phyloP scores from a whole-genome alignment of 2,329 filamentous ascomycete genomes.

The Aspergillus floridensis region DNA sequence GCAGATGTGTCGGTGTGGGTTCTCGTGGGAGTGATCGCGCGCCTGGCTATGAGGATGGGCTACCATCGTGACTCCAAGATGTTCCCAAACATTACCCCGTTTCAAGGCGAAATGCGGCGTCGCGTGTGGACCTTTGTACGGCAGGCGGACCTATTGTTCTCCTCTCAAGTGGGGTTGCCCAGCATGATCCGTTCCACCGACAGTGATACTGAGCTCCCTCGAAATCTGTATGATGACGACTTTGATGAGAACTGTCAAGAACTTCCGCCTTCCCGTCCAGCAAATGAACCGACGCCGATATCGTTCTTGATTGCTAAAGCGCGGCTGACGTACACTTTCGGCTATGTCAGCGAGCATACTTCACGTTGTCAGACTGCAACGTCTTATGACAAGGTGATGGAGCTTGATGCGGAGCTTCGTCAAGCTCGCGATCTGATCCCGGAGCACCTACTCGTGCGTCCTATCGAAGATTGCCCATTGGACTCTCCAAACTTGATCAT shows the following conservation, averaged over 20 bases:
- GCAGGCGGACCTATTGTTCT: slow-evolving; percentile 63
- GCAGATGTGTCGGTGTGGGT: slow-evolving; percentile 61
- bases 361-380: slow-evolving; percentile 41
- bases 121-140: slow-evolving; percentile 50
- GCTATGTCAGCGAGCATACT: slow-evolving; percentile 44
- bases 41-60: slow-evolving; percentile 65
- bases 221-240: slow-evolving; percentile 65
- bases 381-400: slow-evolving; percentile 61
- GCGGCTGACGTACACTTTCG: slow-evolving; percentile 43
- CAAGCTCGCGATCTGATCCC: slow-evolving; percentile 66
- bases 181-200: slow-evolving; percentile 64
- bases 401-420: slow-evolving; percentile 57
- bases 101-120: slow-evolving; percentile 59
- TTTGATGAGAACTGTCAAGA: slow-evolving; percentile 56
- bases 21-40: slow-evolving; percentile 58
- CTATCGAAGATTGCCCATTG: slow-evolving; percentile 68
- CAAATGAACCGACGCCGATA: slow-evolving; percentile 57
- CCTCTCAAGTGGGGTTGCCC: slow-evolving; percentile 67
- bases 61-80: slow-evolving; percentile 62
- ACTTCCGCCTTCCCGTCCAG: slow-evolving; percentile 57
- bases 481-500: slow-evolving; percentile 70
- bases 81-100: slow-evolving; percentile 58
- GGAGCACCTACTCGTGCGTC: slow-evolving; percentile 72
- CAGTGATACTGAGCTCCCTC: slow-evolving; percentile 60
- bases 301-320: slow-evolving; percentile 51